Evolutionary conservation across 2,329 filamentous ascomycete species (phyloP).

Genomic region (Aspergillus sergii): DNA sequence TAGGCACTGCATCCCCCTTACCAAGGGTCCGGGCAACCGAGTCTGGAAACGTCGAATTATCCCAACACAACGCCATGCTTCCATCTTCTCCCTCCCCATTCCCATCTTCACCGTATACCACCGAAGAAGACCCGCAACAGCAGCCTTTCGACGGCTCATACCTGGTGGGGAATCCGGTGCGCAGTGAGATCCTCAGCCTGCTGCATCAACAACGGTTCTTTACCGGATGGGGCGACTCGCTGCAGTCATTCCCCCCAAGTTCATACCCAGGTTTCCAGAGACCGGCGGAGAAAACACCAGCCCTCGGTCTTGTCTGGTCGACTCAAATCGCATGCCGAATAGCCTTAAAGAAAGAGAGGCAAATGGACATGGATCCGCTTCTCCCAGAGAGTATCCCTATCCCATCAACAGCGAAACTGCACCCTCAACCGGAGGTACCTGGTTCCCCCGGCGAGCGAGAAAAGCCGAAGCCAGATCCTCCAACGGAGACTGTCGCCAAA

Average conservation of each 20-base stretch:
- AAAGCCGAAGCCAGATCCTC: background rate
- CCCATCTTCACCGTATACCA: constrained; percentile 32
- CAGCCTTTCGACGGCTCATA: constrained; percentile 34
- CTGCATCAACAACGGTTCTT: constrained; percentile 94
- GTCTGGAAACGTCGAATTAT: constrained; percentile 18
- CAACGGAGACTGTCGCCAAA: no score
- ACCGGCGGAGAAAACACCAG: constrained; percentile 72
- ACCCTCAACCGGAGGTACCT: background rate
- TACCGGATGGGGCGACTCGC: constrained; percentile 86
- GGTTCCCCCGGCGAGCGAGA: background rate
- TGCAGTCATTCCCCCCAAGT: constrained; percentile 20
- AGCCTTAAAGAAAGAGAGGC: constrained; percentile 73
- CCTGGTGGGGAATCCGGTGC: constrained; percentile 41
- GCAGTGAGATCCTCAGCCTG: constrained; percentile 65
- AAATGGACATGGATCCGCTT: constrained; percentile 34
- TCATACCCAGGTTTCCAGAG: constrained; percentile 9
- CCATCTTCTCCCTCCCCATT: constrained; percentile 30
- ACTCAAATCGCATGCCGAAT: constrained; percentile 84
- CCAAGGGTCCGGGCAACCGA: constrained; percentile 17
- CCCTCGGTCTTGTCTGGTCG: constrained; percentile 85
- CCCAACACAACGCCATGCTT: constrained; percentile 16
- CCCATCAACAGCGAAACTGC: background rate
- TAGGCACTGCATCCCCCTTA: constrained; percentile 23
- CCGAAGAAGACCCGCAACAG: constrained; percentile 28
- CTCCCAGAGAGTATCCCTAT: background rate